Conservation (phyloP, 345 rosid species). For the Acer negundo region DNA sequence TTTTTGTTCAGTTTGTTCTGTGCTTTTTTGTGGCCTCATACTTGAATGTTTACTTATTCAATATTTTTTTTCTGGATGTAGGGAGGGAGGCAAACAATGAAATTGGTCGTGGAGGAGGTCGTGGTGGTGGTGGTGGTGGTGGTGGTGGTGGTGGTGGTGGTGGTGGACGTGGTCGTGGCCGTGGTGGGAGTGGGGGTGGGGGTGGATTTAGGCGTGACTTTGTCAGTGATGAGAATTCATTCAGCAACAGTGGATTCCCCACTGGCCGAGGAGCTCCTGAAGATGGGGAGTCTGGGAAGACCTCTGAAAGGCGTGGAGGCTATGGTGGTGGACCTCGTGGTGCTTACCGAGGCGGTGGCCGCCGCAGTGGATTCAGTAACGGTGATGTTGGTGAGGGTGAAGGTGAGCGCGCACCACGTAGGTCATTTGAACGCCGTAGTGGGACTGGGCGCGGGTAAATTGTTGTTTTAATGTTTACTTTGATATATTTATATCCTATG, state of each 20-base stretch:
- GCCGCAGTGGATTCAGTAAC: slow-evolving; percentile 66
- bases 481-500: not conserved
- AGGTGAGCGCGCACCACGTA: slow-evolving; percentile 55
- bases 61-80: slow-evolving; percentile 11
- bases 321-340: slow-evolving; percentile 56
- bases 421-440: slow-evolving; percentile 74
- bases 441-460: slow-evolving; percentile 93
- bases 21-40: not conserved
- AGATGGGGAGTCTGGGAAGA: slow-evolving; percentile 58
- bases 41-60: not conserved
- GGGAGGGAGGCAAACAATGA: slow-evolving; percentile 78
- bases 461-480: not conserved
- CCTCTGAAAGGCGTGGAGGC: slow-evolving; percentile 45
- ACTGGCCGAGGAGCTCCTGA: slow-evolving; percentile 52
- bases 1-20: not conserved
- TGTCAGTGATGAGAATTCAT: slow-evolving; percentile 45
- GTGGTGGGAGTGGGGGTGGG: slow-evolving; percentile 40
- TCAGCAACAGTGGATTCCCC: slow-evolving; percentile 39
- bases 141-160: not conserved
- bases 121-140: slow-evolving; percentile 25
- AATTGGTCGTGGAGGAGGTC: slow-evolving; percentile 45
- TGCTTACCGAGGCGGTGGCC: slow-evolving; percentile 56
- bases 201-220: slow-evolving; percentile 59
- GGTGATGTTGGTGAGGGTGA: slow-evolving; percentile 73
- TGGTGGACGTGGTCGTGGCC: slow-evolving; percentile 44